Percentiles rank a stretch among this genome's conserved stretches.
Evolutionary conservation across 768 basidiomycete species (phyloP).

Genomic region (Lactarius pseudohatsudake): DNA sequence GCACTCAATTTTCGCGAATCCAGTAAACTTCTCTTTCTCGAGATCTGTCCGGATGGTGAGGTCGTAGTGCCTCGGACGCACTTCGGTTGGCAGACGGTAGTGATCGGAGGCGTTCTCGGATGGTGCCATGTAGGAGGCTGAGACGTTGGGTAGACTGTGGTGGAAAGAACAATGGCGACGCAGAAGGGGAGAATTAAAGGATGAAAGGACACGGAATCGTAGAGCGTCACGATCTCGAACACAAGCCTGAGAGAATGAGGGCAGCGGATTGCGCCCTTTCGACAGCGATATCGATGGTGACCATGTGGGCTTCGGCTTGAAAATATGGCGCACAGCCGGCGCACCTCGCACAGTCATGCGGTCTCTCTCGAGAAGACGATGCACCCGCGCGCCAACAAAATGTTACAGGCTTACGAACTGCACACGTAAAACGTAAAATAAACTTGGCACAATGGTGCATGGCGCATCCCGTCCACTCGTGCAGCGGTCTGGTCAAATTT

Average conservation of each 20-base stretch:
- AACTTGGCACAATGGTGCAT: too few relatives aligned
- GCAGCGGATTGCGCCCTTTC: conserved; percentile 6
- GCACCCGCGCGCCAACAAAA: background rate
- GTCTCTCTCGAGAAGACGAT: background rate
- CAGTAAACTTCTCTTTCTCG: conserved; percentile 69
- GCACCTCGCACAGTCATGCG: conserved; percentile 15
- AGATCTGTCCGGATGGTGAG: conserved; percentile 81
- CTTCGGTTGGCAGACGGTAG: conserved; percentile 63
- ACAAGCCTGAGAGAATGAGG: conserved; percentile 1
- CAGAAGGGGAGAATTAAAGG: background rate
- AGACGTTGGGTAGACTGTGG: background rate
- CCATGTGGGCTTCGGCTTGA: conserved; percentile 16
- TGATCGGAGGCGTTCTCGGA: conserved; percentile 25
- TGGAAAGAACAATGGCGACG: conserved; percentile 22
- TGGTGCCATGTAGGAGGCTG: conserved; percentile 11
- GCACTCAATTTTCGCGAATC: conserved; percentile 70
- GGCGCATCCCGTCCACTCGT: too few relatives aligned
- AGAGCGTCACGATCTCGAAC: background rate
- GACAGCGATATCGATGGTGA: conserved; percentile 13
- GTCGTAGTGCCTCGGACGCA: conserved; percentile 76
- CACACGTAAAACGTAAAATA: background rate
- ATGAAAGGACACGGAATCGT: background rate
- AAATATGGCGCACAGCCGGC: conserved; percentile 4
- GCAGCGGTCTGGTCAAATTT: too few relatives aligned
- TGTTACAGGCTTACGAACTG: background rate